Percentiles rank a stretch among this genome's conserved stretches.
Evolutionary conservation across 768 basidiomycete genomes (phyloP).

Genomic region (Boletus subcaerulescens): DNA sequence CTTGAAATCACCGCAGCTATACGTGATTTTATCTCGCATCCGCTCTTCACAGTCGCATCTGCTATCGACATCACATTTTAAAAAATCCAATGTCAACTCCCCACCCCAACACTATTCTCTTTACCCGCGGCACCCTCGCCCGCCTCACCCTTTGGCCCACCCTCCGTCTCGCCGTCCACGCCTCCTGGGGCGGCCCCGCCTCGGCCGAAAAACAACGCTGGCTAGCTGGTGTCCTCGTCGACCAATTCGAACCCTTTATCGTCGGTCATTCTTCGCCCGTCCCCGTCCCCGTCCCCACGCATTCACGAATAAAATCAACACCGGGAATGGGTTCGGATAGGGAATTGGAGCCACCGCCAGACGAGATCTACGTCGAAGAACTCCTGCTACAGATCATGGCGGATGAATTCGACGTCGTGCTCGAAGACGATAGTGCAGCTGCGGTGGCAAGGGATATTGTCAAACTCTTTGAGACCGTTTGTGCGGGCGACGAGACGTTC

Average conservation of each 20-base stretch:
- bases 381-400: constrained; percentile 78
- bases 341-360: constrained; percentile 33
- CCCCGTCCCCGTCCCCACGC: too few relatives aligned
- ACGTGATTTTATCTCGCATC: too few relatives aligned
- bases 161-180: constrained; percentile 79
- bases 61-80: neutral
- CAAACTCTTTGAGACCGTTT: constrained; percentile 58
- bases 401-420: constrained; percentile 80
- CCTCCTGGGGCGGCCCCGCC: constrained; percentile 83
- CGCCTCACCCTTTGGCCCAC: constrained; percentile 83
- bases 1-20: too few relatives aligned
- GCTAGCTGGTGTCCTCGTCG: constrained; percentile 78
- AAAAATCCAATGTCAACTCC: constrained; percentile 26
- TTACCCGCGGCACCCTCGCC: constrained; percentile 84
- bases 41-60: too few relatives aligned
- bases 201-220: constrained; percentile 74
- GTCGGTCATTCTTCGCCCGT: constrained; percentile 4
- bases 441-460: constrained; percentile 72
- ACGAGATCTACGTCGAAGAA: constrained; percentile 78
- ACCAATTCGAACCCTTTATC: constrained; percentile 65
- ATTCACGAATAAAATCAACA: neutral
- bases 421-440: constrained; percentile 85
- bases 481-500: constrained; percentile 42
- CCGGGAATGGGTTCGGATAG: neutral
- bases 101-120: constrained; percentile 56